phyloP scores from a whole-genome alignment of 208 protist genomes.

The Wallacemonas sp. region DNA sequence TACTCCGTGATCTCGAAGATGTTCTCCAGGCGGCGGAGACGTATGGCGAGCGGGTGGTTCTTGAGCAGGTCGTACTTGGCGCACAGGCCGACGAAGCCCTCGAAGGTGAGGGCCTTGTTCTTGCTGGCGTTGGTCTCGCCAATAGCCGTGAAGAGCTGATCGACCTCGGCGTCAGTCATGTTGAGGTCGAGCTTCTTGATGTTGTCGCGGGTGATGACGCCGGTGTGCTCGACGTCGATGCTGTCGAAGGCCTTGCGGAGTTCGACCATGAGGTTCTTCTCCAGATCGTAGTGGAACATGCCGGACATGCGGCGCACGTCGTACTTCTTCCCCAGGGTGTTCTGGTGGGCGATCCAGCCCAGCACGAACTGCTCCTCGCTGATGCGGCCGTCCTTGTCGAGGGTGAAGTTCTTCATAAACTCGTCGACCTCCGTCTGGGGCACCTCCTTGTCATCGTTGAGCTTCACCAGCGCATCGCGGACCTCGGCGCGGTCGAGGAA shows the following conservation, averaged over 20 bases:
- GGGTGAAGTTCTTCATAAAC: constrained; percentile 83
- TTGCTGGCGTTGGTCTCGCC: constrained; percentile 44
- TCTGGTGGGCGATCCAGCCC: constrained; percentile 80
- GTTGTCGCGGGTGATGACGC: constrained; percentile 76
- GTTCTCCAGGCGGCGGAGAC: constrained; percentile 68
- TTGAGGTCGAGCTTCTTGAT: constrained; percentile 69
- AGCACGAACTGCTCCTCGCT: constrained; percentile 89
- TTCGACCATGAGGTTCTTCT: constrained; percentile 76
- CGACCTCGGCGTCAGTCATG: constrained; percentile 63
- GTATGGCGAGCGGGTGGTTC: constrained; percentile 75
- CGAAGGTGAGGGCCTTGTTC: constrained; percentile 62
- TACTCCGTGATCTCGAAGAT: constrained; percentile 83
- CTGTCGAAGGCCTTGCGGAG: constrained; percentile 81
- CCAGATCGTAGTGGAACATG: constrained; percentile 86
- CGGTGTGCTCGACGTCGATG: constrained; percentile 79
- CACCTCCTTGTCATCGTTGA: constrained; percentile 65
- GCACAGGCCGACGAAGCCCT: constrained; percentile 81
- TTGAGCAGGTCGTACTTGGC: constrained; percentile 80
- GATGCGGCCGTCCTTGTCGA: constrained; percentile 74
- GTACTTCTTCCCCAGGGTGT: constrained; percentile 81
- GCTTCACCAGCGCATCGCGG: constrained; percentile 89
- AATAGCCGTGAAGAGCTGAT: constrained; percentile 63
- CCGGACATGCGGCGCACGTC: constrained; percentile 71
- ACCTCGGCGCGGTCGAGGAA: constrained; percentile 81
- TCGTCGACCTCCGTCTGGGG: constrained; percentile 69